These are phyloP conservation scores for Talaromyces sp. DNA, from an alignment of 2,329 filamentous ascomycete species.

Conservation along the genomic window DNA sequence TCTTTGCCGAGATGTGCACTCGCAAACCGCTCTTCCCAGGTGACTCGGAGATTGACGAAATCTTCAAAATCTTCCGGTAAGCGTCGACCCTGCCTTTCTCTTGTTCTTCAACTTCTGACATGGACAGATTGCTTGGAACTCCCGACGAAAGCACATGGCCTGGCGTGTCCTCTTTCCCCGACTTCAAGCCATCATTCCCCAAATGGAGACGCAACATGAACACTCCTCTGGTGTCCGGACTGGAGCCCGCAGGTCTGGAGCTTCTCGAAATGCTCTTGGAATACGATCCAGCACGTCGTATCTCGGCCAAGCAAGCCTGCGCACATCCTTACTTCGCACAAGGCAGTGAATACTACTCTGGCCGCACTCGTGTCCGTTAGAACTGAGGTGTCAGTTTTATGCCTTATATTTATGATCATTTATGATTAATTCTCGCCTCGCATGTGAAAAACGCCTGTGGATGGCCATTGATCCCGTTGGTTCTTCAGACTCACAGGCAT, in stretches of 20 bases:
- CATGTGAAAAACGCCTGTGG: neutral
- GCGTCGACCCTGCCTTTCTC: slow-evolving; percentile 25
- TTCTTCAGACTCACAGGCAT: neutral
- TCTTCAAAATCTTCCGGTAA: slow-evolving; percentile 91
- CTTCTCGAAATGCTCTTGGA: slow-evolving; percentile 68
- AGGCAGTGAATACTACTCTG: slow-evolving; percentile 50
- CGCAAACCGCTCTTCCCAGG: slow-evolving; percentile 89
- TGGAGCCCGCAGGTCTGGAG: slow-evolving; percentile 61
- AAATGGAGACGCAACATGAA: slow-evolving; percentile 78
- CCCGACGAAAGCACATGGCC: slow-evolving; percentile 81
- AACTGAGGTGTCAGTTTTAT: slow-evolving; percentile 40
- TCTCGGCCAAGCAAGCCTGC: slow-evolving; percentile 85
- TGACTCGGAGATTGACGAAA: slow-evolving; percentile 90
- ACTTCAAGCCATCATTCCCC: slow-evolving; percentile 89
- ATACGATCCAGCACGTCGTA: slow-evolving; percentile 81
- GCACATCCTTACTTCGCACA: slow-evolving; percentile 77
- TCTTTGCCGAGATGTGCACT: slow-evolving; percentile 96
- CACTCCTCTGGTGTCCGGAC: slow-evolving; percentile 67
- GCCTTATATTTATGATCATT: neutral
- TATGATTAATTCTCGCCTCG: slow-evolving; percentile 3
- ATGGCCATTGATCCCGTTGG: neutral
- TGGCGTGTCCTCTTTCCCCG: slow-evolving; percentile 89
- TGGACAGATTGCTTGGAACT: slow-evolving; percentile 69
- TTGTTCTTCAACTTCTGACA: slow-evolving; percentile 17
- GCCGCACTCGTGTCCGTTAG: slow-evolving; percentile 34